Evolutionary conservation across 1,284 basidiomycete species (phyloP).

Genomic region (Earliella scabrosa): DNA sequence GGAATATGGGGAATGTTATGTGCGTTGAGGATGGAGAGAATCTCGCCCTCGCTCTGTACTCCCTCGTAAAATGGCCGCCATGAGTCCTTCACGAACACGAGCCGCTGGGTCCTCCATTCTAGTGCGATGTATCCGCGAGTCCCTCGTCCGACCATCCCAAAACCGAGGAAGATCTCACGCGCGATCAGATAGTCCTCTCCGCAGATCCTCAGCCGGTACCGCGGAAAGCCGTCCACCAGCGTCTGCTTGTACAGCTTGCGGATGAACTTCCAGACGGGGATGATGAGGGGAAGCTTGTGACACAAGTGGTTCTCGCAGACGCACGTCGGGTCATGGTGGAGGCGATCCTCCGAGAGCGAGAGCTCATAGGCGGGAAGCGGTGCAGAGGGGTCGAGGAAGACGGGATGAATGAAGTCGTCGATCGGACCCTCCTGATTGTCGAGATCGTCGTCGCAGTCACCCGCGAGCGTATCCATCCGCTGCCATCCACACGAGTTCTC

Average conservation of each 20-base stretch:
- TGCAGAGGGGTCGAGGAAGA: neutral
- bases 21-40: neutral
- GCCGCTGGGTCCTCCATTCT: constrained; percentile 1
- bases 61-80: constrained; percentile 11
- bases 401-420: neutral
- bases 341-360: neutral
- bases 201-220: neutral
- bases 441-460: neutral
- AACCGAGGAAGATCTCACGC: neutral
- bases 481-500: neutral
- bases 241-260: too few species aligned
- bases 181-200: constrained; percentile 3
- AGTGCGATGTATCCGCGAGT: constrained; percentile 13
- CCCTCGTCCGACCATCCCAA: constrained; percentile 6
- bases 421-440: neutral
- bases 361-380: neutral
- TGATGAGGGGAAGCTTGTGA: neutral
- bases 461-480: neutral
- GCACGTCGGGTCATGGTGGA: neutral
- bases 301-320: neutral
- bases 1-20: neutral
- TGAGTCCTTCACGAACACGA: constrained; percentile 15
- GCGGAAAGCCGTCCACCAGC: neutral
- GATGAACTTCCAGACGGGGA: neutral
- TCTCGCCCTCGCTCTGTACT: constrained; percentile 6